Conservation (phyloP, 176 grass and related monocot species). For the Coix lacrymajobi region DNA sequence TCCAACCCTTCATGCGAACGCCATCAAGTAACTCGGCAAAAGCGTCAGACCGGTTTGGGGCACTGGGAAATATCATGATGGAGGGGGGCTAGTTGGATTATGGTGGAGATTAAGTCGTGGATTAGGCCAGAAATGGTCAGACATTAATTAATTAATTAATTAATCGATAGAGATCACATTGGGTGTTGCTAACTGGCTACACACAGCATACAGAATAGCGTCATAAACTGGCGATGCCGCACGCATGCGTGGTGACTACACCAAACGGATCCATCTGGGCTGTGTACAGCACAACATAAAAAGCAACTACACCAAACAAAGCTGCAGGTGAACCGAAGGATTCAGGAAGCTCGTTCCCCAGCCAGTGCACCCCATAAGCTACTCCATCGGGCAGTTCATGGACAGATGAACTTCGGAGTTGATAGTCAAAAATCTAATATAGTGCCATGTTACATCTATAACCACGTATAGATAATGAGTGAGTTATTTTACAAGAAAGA, state of each 20-base stretch:
- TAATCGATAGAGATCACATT: neutral
- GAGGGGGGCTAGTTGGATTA: constrained; percentile 4
- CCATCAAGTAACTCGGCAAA: neutral
- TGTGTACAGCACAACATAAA: neutral
- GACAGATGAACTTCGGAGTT: neutral
- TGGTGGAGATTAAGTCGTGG: constrained; percentile 1
- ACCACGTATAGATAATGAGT: neutral
- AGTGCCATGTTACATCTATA: constrained; percentile 21
- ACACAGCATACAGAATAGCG: neutral
- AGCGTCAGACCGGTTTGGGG: neutral
- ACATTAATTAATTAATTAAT: constrained; percentile 9
- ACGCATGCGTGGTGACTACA: neutral
- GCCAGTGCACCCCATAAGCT: neutral
- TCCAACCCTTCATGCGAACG: neutral
- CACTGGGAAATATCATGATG: neutral
- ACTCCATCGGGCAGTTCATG: neutral
- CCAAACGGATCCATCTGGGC: neutral
- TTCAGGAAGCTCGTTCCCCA: neutral
- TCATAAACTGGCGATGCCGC: neutral
- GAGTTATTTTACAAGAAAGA: constrained; percentile 23
- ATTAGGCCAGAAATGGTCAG: constrained; percentile 35
- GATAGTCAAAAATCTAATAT: neutral
- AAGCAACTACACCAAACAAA: neutral
- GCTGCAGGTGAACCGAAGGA: neutral
- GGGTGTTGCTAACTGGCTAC: neutral